These are phyloP conservation scores for Actinomortierella ambigua DNA, from an alignment of 371 early-diverging fungal genomes.

Conservation along the genomic window DNA sequence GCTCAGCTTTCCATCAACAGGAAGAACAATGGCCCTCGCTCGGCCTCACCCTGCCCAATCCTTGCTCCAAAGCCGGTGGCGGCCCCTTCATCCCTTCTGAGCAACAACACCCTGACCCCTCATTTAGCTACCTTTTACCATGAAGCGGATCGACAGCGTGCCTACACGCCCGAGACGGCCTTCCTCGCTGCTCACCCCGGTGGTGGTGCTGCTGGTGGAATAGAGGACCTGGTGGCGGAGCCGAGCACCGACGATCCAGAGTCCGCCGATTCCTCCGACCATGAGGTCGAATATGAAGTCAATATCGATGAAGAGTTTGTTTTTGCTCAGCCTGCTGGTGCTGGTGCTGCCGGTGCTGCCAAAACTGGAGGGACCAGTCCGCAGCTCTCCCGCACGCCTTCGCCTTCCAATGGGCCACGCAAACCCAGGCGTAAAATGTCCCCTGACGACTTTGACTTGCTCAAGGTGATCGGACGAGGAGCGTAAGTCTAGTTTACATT, in stretches of 20 bases:
- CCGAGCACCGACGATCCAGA: constrained; percentile 2
- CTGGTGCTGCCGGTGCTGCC: constrained; percentile 29
- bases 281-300: constrained; percentile 39
- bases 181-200: constrained; percentile 13
- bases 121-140: constrained; percentile 38
- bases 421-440: constrained; percentile 65
- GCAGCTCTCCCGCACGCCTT: constrained; percentile 8
- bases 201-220: neutral
- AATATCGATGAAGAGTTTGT: constrained; percentile 44
- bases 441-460: constrained; percentile 86
- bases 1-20: constrained; percentile 6
- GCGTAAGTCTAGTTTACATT: constrained; percentile 55
- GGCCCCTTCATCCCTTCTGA: neutral
- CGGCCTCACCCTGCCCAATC: constrained; percentile 10
- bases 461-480: constrained; percentile 95
- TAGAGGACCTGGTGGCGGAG: constrained; percentile 1
- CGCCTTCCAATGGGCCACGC: constrained; percentile 28
- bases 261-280: neutral
- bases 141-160: constrained; percentile 38
- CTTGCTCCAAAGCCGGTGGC: constrained; percentile 31
- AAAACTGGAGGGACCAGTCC: constrained; percentile 5
- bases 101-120: constrained; percentile 16
- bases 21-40: neutral
- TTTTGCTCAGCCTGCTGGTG: constrained; percentile 24
- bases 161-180: constrained; percentile 39